phyloP scores from a whole-genome alignment of 805 yeast genomes.

The Vanderwaltozyma yarrowii region DNA sequence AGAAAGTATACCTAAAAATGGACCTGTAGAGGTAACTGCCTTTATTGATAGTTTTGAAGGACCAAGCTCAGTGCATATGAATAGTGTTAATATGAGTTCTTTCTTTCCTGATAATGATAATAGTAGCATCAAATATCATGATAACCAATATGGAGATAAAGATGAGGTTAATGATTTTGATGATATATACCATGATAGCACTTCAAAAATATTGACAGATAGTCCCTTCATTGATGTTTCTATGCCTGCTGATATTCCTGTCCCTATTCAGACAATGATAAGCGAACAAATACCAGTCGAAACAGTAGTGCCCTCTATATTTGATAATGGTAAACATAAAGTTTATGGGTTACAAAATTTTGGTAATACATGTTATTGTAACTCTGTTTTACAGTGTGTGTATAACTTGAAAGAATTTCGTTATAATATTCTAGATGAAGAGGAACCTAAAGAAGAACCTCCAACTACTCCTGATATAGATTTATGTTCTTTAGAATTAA shows the following conservation, averaged over 20 bases:
- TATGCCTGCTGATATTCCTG: neutral
- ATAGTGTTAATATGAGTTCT: neutral
- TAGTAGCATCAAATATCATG: too few species aligned
- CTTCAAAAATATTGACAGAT: too few species aligned
- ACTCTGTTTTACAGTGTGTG: constrained; percentile 81
- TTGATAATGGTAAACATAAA: constrained; percentile 47
- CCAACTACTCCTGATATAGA: too few species aligned
- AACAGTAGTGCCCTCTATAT: too few species aligned
- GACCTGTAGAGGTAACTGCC: neutral
- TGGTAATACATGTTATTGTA: constrained; percentile 91
- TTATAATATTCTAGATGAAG: constrained; percentile 36
- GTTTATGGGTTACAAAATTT: constrained; percentile 76
- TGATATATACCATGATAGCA: too few species aligned
- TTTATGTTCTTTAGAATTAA: too few species aligned
- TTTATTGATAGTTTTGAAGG: too few species aligned
- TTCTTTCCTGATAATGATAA: too few species aligned
- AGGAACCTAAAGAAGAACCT: neutral
- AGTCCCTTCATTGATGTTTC: too few species aligned
- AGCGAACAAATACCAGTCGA: neutral
- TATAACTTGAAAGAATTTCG: constrained; percentile 68
- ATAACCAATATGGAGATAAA: too few species aligned
- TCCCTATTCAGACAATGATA: neutral
- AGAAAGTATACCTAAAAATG: neutral
- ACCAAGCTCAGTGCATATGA: neutral
- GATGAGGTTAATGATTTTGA: too few species aligned